Base-by-base conservation (phyloP, 2,329 filamentous ascomycete species). In the Colletotrichum chlorophyti region DNA sequence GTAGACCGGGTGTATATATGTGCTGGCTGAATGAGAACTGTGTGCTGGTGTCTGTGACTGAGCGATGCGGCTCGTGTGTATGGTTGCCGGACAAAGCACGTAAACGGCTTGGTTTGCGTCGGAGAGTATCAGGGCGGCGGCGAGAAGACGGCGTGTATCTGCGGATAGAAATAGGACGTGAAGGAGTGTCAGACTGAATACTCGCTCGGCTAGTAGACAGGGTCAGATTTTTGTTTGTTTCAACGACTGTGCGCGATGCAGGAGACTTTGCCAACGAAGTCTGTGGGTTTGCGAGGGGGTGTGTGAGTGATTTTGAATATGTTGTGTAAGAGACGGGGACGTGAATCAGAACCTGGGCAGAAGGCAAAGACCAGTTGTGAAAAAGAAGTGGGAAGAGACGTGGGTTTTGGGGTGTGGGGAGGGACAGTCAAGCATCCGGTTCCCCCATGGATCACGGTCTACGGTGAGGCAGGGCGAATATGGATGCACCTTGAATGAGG, bases 211-310 rank as follows among this genome's bases (percentile, higher is more conserved):
- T 66, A 70, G 68, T 68, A 68, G 58, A 67, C 65, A 65, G 65
- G 64, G 64, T 69, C 66, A 66, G 64, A 42, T 65, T 63, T 65
- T 34, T 61, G 58, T 58, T 54, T 53, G 55, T 38, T 53, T 55
- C 52, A 53, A 57, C 37, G 53, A 59, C 52, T 50, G 49, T 59
- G 47, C 55, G 55, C 42, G 53, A 58, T 24, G 17, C 47, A 40
- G 58, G 62, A 75, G 79, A 81, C 81, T 83, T 78, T 83, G 81
- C 81, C 81, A 83, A 83, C 81, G 81, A 83, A 83, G 81, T 70
- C 75, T 71, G 70, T 68, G 65, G 62, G 65, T 35, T 51, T 21
- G 14, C 40, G 24, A 40, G 45, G 38, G 40, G 49, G 50, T n/a
- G n/a, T n/a, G n/a, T n/a, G 50, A 48, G 42, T 53, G 37, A 31